These are phyloP conservation scores for Colletotrichum neosansevieriae DNA, from an alignment of 2,329 filamentous ascomycete genomes.

Conservation along the genomic window DNA sequence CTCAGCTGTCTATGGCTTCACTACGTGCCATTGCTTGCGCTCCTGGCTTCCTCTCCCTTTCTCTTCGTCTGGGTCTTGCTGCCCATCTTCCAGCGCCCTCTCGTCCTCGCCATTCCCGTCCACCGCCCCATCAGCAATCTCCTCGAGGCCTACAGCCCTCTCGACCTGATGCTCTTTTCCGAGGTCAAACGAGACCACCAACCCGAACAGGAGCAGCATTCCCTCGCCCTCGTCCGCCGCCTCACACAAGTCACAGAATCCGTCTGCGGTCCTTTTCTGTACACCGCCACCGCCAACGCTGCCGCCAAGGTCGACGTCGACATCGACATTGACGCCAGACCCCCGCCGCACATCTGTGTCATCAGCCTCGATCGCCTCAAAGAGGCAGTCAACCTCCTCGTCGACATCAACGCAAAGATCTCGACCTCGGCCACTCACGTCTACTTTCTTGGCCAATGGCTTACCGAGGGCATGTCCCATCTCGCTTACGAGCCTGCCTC, in stretches of 20 bases:
- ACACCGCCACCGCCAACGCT: no score
- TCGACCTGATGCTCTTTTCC: slow-evolving; percentile 4
- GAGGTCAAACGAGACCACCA: background rate
- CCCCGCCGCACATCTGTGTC: background rate
- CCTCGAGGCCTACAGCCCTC: background rate
- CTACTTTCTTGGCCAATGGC: background rate
- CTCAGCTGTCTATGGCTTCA: background rate
- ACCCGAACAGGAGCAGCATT: background rate
- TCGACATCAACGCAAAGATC: background rate
- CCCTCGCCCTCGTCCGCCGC: background rate
- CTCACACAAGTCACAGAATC: no score
- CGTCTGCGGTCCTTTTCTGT: no score
- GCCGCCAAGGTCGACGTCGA: background rate
- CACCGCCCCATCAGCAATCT: background rate
- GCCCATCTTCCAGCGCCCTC: background rate
- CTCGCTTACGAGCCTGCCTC: no score
- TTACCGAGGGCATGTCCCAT: background rate
- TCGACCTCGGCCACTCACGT: background rate
- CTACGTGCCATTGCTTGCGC: background rate
- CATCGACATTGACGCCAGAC: background rate
- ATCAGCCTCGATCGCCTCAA: background rate
- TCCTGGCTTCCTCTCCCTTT: background rate
- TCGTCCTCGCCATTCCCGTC: background rate
- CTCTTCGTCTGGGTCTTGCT: background rate
- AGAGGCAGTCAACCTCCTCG: slow-evolving; percentile 1